phyloP scores from a whole-genome alignment of 164 flowering plant species.

The Magnolia changhungtana region DNA sequence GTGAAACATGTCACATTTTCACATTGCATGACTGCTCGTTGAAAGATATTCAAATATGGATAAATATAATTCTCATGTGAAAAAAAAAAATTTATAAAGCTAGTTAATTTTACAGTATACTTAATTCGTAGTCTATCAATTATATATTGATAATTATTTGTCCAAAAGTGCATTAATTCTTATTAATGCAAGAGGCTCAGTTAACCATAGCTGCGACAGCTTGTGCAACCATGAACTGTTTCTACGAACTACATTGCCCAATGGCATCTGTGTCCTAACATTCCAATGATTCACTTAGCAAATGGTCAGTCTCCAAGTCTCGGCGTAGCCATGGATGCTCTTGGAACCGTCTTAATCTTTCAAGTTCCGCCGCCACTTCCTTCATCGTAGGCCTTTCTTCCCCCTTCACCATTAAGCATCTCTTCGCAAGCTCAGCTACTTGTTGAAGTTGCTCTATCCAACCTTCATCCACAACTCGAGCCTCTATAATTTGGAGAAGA shows the following conservation, averaged over 20 bases:
- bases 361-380: conserved; percentile 21
- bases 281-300: conserved; percentile 1
- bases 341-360: conserved; percentile 7
- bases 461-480: conserved; percentile 16
- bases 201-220: too few species aligned
- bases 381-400: conserved; percentile 22
- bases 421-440: conserved; percentile 6
- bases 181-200: too few species aligned
- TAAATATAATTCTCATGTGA: too few species aligned
- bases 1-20: too few species aligned
- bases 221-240: too few species aligned
- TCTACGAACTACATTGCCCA: neutral
- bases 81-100: too few species aligned
- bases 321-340: conserved; percentile 4
- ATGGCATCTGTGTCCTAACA: neutral
- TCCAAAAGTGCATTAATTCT: too few species aligned
- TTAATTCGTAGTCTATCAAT: too few species aligned
- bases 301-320: neutral
- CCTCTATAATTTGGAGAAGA: conserved; percentile 22
- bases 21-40: too few species aligned
- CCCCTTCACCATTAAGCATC: conserved; percentile 13
- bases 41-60: too few species aligned
- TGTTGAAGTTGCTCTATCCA: conserved; percentile 18
- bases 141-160: too few species aligned
- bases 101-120: too few species aligned